A percentile compares a stretch with the other conserved stretches of the same genome.
Conservation (phyloP, 2,329 filamentous ascomycete species). For the Chalaropsis thielavioides region DNA sequence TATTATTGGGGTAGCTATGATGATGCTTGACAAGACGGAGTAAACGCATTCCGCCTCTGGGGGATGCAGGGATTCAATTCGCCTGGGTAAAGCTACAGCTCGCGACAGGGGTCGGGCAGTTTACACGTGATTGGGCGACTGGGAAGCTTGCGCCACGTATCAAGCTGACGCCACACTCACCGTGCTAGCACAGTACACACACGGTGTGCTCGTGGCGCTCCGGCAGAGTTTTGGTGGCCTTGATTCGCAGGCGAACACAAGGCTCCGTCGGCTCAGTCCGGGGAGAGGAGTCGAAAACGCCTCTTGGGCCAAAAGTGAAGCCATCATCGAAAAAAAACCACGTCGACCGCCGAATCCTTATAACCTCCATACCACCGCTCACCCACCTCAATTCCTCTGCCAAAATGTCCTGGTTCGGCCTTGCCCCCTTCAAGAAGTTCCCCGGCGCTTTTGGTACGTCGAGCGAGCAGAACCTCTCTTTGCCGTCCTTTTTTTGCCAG, state of each 20-base stretch:
- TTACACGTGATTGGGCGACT: neutral
- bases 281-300: slow-evolving; percentile 16
- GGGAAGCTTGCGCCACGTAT: neutral
- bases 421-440: slow-evolving; percentile 60
- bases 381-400: slow-evolving; percentile 27
- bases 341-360: slow-evolving; percentile 17
- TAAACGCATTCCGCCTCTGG: neutral
- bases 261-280: slow-evolving; percentile 14
- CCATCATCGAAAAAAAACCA: slow-evolving; percentile 26
- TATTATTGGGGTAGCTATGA: neutral
- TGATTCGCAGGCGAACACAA: slow-evolving; percentile 15
- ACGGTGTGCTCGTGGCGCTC: neutral
- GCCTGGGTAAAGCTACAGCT: neutral
- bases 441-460: slow-evolving; percentile 61
- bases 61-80: neutral
- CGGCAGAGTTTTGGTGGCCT: slow-evolving; percentile 8
- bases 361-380: slow-evolving; percentile 24
- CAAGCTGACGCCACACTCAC: neutral
- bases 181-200: neutral
- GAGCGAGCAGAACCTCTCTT: slow-evolving; percentile 16
- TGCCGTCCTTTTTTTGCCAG: neutral
- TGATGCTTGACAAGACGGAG: neutral
- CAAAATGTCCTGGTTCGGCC: slow-evolving; percentile 63
- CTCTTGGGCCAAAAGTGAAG: slow-evolving; percentile 20
- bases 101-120: neutral